Evolutionary conservation across 768 basidiomycete genomes (phyloP).

Genomic region (Serendipita sp.): DNA sequence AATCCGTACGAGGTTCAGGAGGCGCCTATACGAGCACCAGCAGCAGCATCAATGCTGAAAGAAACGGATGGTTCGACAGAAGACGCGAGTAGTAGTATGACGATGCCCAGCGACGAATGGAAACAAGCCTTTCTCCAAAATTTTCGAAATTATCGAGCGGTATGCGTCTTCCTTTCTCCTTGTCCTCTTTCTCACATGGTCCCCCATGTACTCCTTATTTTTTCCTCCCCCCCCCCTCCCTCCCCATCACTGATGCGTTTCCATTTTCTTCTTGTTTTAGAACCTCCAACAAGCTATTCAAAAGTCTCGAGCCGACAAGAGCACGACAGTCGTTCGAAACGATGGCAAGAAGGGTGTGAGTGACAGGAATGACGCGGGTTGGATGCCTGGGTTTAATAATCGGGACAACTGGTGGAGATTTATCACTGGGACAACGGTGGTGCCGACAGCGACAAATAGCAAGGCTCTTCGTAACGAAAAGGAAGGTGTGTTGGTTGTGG

Average conservation of each 20-base stretch:
- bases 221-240: no score
- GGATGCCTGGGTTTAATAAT: slow-evolving; percentile 22
- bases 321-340: no score
- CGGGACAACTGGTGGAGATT: slow-evolving; percentile 72
- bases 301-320: no score
- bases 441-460: no score
- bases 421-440: slow-evolving; percentile 47
- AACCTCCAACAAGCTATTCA: no score
- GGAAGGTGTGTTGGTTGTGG: no score
- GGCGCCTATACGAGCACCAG: slow-evolving; percentile 9
- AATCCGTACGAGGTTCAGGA: slow-evolving; percentile 47
- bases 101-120: slow-evolving; percentile 52
- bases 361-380: no score
- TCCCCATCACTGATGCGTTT: background rate
- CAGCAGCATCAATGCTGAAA: slow-evolving; percentile 15
- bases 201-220: background rate
- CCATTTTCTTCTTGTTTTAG: no score
- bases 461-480: no score
- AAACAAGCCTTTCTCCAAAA: slow-evolving; percentile 36
- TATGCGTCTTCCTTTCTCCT: slow-evolving; percentile 18
- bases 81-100: no score
- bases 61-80: slow-evolving; percentile 16
- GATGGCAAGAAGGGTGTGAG: no score
- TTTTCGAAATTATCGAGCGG: slow-evolving; percentile 53
- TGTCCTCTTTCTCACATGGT: background rate